Conservation (phyloP, 2,329 filamentous ascomycete genomes). For the Lizonia empirigonia region DNA sequence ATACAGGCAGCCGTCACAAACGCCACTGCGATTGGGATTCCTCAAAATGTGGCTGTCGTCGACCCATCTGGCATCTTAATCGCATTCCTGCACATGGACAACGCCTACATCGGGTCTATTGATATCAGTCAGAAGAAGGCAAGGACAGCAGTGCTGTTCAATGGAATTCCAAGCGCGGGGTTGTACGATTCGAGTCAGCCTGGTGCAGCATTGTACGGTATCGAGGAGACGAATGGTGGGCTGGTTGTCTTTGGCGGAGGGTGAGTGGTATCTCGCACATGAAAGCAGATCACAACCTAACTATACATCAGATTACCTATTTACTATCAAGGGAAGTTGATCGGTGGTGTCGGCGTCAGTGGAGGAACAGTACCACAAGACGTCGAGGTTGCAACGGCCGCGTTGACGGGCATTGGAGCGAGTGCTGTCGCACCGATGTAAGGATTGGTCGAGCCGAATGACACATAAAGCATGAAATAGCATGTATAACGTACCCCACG, state of each 20-base stretch:
- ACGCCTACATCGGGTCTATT: constrained; percentile 35
- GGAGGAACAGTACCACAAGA: constrained; percentile 37
- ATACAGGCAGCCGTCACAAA: constrained; percentile 29
- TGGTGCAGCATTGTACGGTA: constrained; percentile 27
- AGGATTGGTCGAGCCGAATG: background rate
- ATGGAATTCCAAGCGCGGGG: constrained; percentile 25
- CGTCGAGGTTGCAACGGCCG: constrained; percentile 26
- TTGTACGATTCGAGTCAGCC: constrained; percentile 25
- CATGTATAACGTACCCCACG: too few relatives aligned
- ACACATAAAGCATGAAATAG: too few relatives aligned
- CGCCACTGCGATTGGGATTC: constrained; percentile 29
- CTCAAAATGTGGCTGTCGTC: constrained; percentile 39
- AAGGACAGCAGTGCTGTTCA: constrained; percentile 36
- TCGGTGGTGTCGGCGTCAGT: constrained; percentile 39
- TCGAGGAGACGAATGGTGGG: constrained; percentile 37
- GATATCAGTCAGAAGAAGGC: constrained; percentile 40
- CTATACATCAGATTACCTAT: constrained; percentile 27
- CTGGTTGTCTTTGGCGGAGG: constrained; percentile 39
- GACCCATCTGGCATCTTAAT: constrained; percentile 37
- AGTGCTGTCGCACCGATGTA: constrained; percentile 6
- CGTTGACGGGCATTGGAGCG: constrained; percentile 8
- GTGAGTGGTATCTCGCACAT: constrained; percentile 1
- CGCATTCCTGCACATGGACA: constrained; percentile 39
- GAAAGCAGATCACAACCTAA: background rate
- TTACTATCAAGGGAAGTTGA: constrained; percentile 29